These are phyloP conservation scores for Polytrichum commune DNA, from an alignment of 225 moss, liverwort and hornwort species.

Conservation along the genomic window DNA sequence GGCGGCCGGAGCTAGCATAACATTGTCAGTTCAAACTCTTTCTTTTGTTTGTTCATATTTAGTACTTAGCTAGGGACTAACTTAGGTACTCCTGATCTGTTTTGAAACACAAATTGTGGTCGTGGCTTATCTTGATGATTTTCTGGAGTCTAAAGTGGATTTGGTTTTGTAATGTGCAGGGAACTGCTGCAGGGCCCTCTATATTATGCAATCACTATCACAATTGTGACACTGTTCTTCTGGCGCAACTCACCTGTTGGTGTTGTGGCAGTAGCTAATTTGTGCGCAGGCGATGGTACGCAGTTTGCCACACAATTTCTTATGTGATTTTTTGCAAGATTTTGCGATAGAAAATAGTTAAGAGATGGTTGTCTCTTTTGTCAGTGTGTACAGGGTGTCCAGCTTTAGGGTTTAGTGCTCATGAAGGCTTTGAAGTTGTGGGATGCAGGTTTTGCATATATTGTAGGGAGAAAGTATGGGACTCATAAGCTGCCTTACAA, in stretches of 20 bases:
- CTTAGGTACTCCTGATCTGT: neutral
- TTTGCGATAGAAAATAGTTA: too few species aligned
- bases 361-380: too few species aligned
- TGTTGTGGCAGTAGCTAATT: slow-evolving; percentile 67
- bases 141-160: neutral
- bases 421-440: too few species aligned
- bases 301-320: neutral
- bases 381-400: too few species aligned
- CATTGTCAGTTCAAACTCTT: neutral
- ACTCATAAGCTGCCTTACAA: slow-evolving; percentile 64
- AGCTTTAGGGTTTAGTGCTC: too few species aligned
- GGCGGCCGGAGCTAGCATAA: slow-evolving; percentile 65
- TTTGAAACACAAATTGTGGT: neutral
- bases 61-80: neutral
- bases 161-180: slow-evolving; percentile 21
- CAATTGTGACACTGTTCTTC: slow-evolving; percentile 66
- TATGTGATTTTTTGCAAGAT: too few species aligned
- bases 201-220: slow-evolving; percentile 70
- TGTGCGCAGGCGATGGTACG: slow-evolving; percentile 91
- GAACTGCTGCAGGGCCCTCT: slow-evolving; percentile 83
- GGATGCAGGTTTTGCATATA: slow-evolving; percentile 78
- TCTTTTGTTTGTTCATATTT: neutral
- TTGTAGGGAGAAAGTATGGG: slow-evolving; percentile 81
- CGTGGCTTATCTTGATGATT: neutral
- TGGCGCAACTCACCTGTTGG: slow-evolving; percentile 86